Evolutionary conservation across 2,329 filamentous ascomycete species (phyloP).

Genomic region (Fusarium oxysporum): DNA sequence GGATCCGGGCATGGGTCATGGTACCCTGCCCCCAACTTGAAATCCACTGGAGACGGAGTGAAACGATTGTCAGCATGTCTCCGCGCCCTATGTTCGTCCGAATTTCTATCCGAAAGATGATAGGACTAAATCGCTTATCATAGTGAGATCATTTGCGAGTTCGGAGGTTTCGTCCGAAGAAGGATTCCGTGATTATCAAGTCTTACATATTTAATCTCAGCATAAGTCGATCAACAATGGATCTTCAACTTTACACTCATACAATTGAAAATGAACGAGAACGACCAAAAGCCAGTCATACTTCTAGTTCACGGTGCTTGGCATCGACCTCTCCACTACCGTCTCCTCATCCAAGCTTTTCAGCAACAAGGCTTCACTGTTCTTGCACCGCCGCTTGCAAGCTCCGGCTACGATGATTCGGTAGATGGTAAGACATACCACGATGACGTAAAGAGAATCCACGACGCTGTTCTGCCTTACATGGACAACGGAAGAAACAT

Average conservation of each 20-base stretch:
- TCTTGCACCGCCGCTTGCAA: conserved; percentile 16
- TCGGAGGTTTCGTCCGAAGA: background rate
- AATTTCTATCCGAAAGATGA: background rate
- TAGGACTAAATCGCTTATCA: too few relatives aligned
- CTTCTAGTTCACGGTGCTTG: conserved; percentile 33
- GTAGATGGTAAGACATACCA: conserved; percentile 17
- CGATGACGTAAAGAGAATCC: conserved; percentile 24
- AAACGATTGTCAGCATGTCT: background rate
- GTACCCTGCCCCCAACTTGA: background rate
- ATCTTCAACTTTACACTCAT: fast-evolving
- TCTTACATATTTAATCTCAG: background rate
- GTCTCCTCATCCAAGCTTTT: conserved; percentile 13
- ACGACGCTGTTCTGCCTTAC: background rate
- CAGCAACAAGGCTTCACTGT: conserved; percentile 8
- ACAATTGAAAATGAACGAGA: background rate
- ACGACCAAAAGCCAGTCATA: conserved; percentile 12
- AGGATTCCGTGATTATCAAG: background rate
- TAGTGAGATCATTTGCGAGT: background rate
- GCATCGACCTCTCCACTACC: conserved; percentile 34
- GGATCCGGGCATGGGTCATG: background rate
- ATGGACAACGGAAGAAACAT: conserved; percentile 12
- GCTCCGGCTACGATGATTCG: conserved; percentile 27
- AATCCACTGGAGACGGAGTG: background rate
- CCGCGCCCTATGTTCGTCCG: background rate
- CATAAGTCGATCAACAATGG: background rate